Conservation (phyloP, 306 rosid species). For the Vigna hirtella region DNA sequence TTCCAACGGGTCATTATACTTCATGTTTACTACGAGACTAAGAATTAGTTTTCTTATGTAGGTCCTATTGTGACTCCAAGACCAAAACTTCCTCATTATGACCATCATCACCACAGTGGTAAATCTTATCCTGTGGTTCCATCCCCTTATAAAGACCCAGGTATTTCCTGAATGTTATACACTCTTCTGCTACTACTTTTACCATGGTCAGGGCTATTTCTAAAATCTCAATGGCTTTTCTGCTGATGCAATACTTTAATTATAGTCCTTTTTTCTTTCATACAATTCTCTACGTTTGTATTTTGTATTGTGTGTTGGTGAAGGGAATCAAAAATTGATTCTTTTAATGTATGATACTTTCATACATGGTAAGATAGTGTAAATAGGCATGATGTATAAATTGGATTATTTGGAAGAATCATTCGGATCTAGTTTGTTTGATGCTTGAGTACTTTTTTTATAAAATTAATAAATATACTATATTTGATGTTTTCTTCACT, state of each 20-base stretch:
- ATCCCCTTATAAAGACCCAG: constrained; percentile 71
- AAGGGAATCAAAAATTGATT: constrained; percentile 8
- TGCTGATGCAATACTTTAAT: constrained; percentile 8
- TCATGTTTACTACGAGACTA: constrained; percentile 32
- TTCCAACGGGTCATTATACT: constrained; percentile 21
- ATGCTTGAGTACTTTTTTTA: background rate
- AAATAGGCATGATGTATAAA: constrained; percentile 14
- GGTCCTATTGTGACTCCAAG: constrained; percentile 53
- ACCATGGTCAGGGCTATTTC: constrained; percentile 4
- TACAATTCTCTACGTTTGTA: constrained; percentile 1
- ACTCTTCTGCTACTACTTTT: constrained; percentile 24
- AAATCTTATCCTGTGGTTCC: constrained; percentile 63
- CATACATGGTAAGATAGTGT: constrained; percentile 1
- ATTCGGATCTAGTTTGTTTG: constrained; percentile 28
- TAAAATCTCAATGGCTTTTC: constrained; percentile 3
- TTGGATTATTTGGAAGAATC: constrained; percentile 20
- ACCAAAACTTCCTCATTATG: constrained; percentile 39
- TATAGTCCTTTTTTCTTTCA: background rate
- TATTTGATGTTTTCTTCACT: constrained; percentile 40
- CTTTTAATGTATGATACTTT: constrained; percentile 14
- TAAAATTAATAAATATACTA: constrained; percentile 28
- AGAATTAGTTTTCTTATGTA: constrained; percentile 46
- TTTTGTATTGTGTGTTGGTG: constrained; percentile 29
- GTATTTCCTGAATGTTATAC: constrained; percentile 49
- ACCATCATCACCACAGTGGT: constrained; percentile 47